These are phyloP conservation scores for Saccharomyces pastorianus DNA, from an alignment of 1,139 yeast genomes.

Conservation along the genomic window DNA sequence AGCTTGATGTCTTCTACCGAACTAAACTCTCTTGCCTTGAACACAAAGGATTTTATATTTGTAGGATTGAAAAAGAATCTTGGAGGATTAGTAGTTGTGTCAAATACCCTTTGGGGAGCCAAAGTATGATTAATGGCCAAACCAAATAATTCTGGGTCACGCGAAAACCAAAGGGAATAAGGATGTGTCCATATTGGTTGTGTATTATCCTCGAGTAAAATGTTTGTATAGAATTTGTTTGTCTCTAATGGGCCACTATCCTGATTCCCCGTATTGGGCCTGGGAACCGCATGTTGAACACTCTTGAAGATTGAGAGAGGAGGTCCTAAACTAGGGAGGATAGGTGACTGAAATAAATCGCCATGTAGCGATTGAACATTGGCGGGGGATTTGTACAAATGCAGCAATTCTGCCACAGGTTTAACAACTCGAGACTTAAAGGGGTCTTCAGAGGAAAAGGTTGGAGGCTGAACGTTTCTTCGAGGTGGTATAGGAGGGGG, in stretches of 20 bases:
- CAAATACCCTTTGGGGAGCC: constrained; percentile 53
- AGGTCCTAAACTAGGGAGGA: not conserved
- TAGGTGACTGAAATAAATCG: not conserved
- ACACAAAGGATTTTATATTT: constrained; percentile 31
- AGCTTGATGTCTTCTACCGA: constrained; percentile 18
- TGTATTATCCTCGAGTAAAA: constrained; percentile 58
- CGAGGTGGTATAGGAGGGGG: not conserved
- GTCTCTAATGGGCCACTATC: constrained; percentile 52
- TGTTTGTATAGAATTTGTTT: constrained; percentile 76
- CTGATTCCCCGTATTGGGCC: constrained; percentile 40
- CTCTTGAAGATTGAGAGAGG: not conserved
- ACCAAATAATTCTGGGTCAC: constrained; percentile 39
- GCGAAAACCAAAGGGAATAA: constrained; percentile 61
- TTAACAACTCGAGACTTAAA: not conserved
- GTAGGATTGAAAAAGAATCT: constrained; percentile 29
- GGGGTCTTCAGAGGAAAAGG: not conserved
- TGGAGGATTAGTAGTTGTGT: constrained; percentile 1
- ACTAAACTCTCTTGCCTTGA: constrained; percentile 31
- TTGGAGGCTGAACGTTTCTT: not conserved
- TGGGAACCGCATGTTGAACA: constrained; percentile 36
- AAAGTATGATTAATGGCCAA: constrained; percentile 62
- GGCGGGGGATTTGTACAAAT: not conserved
- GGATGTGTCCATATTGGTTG: constrained; percentile 75
- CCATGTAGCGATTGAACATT: not conserved
- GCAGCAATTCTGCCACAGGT: not conserved